Percentiles rank a stretch among this genome's conserved stretches.
Evolutionary conservation across 2,329 filamentous ascomycete species (phyloP).

Genomic region (Apiospora hydei): DNA sequence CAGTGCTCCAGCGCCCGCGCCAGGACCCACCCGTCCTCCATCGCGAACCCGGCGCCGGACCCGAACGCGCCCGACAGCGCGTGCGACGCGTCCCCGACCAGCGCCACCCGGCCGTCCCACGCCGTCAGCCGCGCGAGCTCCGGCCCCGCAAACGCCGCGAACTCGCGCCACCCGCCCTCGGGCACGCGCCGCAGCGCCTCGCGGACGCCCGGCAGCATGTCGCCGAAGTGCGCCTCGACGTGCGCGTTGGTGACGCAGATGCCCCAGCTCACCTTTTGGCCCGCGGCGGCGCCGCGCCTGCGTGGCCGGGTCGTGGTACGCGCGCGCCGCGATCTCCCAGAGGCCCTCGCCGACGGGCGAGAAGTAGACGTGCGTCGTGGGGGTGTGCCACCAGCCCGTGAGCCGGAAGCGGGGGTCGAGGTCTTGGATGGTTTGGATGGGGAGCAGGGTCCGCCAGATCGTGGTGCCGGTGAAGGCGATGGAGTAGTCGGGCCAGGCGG

Average conservation of each 20-base stretch:
- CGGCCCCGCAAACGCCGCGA: constrained; percentile 55
- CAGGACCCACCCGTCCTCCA: constrained; percentile 43
- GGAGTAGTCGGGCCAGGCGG: constrained; percentile 37
- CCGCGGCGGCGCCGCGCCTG: too few species aligned
- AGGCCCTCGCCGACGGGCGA: constrained; percentile 39
- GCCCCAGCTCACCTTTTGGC: constrained; percentile 42
- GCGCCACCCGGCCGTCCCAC: constrained; percentile 52
- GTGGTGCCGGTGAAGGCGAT: constrained; percentile 49
- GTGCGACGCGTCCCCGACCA: constrained; percentile 63
- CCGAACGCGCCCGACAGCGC: constrained; percentile 55
- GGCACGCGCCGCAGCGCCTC: constrained; percentile 48
- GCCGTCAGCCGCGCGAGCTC: constrained; percentile 48
- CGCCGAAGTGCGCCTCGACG: constrained; percentile 38
- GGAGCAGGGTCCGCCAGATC: constrained; percentile 54
- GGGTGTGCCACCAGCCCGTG: constrained; percentile 41
- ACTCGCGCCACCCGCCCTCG: constrained; percentile 52
- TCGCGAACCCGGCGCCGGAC: constrained; percentile 47
- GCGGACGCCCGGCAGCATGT: constrained; percentile 49
- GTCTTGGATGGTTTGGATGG: constrained; percentile 44
- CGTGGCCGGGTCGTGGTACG: constrained; percentile 36
- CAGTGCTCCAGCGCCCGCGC: constrained; percentile 37
- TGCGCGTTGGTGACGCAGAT: constrained; percentile 36
- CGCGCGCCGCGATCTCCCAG: constrained; percentile 39
- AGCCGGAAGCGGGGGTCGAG: constrained; percentile 36
- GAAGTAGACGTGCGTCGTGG: constrained; percentile 40